Evolutionary conservation across 306 rosid genomes (phyloP).

Genomic region (Albizia julibrissin): DNA sequence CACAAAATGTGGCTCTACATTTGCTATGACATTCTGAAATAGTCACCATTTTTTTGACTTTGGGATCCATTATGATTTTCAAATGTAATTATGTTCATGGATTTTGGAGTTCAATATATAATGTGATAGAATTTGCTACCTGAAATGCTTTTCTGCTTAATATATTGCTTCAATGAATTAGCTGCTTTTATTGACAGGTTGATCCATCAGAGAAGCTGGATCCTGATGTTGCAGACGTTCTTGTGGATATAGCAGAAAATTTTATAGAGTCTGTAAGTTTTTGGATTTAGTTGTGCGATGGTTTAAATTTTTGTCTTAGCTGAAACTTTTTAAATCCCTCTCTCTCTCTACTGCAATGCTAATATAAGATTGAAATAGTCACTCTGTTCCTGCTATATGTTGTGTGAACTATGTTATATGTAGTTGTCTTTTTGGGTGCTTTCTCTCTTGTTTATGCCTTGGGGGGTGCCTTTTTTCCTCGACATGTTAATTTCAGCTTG

Average conservation of each 20-base stretch:
- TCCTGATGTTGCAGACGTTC: slow-evolving; percentile 88
- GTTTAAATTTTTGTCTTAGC: not conserved
- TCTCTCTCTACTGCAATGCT: not conserved
- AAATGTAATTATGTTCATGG: slow-evolving; percentile 3
- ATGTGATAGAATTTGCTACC: slow-evolving; percentile 15
- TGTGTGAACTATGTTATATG: not conserved
- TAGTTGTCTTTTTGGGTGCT: not conserved
- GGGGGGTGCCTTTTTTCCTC: not conserved
- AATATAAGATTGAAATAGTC: not conserved
- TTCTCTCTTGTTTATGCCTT: not conserved
- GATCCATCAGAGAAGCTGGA: slow-evolving; percentile 87
- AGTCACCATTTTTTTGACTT: not conserved
- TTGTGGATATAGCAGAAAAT: slow-evolving; percentile 86
- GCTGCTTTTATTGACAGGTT: slow-evolving; percentile 57
- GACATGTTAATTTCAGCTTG: not conserved
- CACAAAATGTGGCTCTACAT: not conserved
- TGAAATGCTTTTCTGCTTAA: not conserved
- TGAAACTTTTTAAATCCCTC: not conserved
- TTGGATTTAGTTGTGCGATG: slow-evolving; percentile 15
- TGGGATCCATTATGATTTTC: not conserved
- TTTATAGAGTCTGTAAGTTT: slow-evolving; percentile 93
- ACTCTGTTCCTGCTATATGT: not conserved
- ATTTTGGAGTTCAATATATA: slow-evolving; percentile 6
- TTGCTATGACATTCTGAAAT: slow-evolving; percentile 3
- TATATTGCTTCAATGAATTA: slow-evolving; percentile 11